phyloP scores from a whole-genome alignment of 2,329 filamentous ascomycete genomes.

The Aspergillaceae sp. region DNA sequence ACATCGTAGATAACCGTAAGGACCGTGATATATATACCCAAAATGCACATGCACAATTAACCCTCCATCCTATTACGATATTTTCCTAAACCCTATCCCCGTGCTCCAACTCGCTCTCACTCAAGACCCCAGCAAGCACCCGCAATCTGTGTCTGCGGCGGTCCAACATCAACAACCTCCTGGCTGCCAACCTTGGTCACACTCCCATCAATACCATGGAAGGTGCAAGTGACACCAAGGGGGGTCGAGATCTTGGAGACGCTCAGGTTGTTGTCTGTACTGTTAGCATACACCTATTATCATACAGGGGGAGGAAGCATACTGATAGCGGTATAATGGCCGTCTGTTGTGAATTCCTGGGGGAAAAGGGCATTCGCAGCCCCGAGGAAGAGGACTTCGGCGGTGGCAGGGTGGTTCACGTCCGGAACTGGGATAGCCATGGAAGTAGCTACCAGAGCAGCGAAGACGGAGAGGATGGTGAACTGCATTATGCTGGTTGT shows the following conservation, averaged over 20 bases:
- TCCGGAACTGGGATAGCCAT: not conserved
- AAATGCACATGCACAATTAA: too few species aligned
- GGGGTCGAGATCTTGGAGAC: slow-evolving; percentile 13
- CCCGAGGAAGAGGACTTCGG: slow-evolving; percentile 12
- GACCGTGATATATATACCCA: too few species aligned
- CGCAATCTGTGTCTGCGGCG: slow-evolving; percentile 15
- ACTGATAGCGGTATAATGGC: slow-evolving; percentile 7
- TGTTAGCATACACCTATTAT: too few species aligned
- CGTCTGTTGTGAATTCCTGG: not conserved
- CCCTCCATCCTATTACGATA: too few species aligned
- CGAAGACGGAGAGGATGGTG: not conserved
- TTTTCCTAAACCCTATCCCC: too few species aligned
- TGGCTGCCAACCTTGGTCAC: slow-evolving; percentile 10
- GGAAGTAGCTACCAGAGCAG: not conserved
- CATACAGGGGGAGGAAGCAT: not conserved
- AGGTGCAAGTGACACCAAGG: slow-evolving; percentile 10
- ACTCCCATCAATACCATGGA: slow-evolving; percentile 13
- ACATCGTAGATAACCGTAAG: too few species aligned
- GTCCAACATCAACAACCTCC: slow-evolving; percentile 12
- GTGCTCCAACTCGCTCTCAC: too few species aligned
- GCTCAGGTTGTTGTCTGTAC: slow-evolving; percentile 12
- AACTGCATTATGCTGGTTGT: not conserved
- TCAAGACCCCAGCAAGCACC: slow-evolving; percentile 6
- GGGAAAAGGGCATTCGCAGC: slow-evolving; percentile 13
- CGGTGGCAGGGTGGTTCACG: too few species aligned